Evolutionary conservation across 495 filamentous ascomycete species (phyloP), one percentile per base, ranked within the genome.

Genomic region (Neurospora terricola): DNA sequence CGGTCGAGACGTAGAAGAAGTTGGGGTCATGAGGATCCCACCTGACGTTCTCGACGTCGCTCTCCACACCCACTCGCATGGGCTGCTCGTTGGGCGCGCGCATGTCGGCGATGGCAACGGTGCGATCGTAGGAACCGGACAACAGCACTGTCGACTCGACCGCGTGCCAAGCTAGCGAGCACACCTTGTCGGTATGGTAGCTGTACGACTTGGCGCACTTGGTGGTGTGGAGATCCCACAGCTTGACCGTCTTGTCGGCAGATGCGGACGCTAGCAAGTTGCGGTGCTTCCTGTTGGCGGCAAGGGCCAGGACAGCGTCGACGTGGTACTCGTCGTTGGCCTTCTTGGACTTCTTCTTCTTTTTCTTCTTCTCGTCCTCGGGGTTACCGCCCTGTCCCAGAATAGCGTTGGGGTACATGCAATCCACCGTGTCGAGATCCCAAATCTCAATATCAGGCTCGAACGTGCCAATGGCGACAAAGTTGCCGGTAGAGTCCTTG

Each of bases 371-470:
- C 76, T 89, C 80, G 37, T 79, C 80, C 38, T 79, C 74, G 5
- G 80, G 78, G 27, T 84, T 86, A n/a, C 87, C 88, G 10, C 90
- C 91, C 78, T 93, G 91, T n/a, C 96, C 96, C 38, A 99, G 90
- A 71, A 99, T 97, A 7, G 95, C 95, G 77, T 97, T 94, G 27
- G 96, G 96, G 80, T 96, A 98, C 92, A 99, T 96, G 86, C 91
- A 91, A 84, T 99, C 96, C 54, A 99, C 89, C 1, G 92, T 90
- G 79, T 98, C 96, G 59, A 99, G 86, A 81, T 99, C 93, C 96
- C 96, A 99, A 59, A 99, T 89, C 85, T 99, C 96, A 76, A 99
- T 98, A 78, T 99, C 96, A 2, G 96, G 94, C 77, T 98, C 96
- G 87, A 98, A 96, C 1, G 96, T 98, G 70, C 96, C 96, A 66